A percentile compares a stretch with the other conserved stretches of the same genome.
These are phyloP conservation scores for Globisporangium recalcitrans DNA, from an alignment of 352 stramenopile species.

Conservation along the genomic window DNA sequence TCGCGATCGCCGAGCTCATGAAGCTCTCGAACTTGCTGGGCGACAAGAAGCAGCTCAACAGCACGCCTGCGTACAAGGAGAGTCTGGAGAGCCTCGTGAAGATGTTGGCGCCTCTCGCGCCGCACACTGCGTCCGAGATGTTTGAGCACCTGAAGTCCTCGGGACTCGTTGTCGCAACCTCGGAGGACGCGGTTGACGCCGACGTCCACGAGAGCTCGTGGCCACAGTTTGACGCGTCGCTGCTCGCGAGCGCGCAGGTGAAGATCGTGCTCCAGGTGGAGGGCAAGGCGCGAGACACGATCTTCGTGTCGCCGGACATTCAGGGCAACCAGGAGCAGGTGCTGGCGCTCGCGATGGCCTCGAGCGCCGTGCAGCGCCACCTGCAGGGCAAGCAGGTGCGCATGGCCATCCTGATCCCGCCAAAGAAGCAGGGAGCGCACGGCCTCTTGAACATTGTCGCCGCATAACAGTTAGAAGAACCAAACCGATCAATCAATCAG, in stretches of 20 bases:
- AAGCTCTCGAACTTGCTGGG: slow-evolving; percentile 84
- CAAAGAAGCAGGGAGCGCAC: slow-evolving; percentile 74
- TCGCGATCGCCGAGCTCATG: slow-evolving; percentile 88
- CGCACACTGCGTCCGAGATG: slow-evolving; percentile 78
- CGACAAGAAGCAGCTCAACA: slow-evolving; percentile 38
- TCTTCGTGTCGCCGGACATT: slow-evolving; percentile 50
- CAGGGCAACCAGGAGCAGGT: slow-evolving; percentile 53
- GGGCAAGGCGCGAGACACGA: slow-evolving; percentile 68
- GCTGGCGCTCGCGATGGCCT: slow-evolving; percentile 53
- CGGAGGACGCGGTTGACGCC: not conserved
- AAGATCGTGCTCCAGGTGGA: slow-evolving; percentile 83
- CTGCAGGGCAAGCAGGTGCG: slow-evolving; percentile 55
- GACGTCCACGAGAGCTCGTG: slow-evolving; percentile 65
- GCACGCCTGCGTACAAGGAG: slow-evolving; percentile 40
- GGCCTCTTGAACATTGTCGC: slow-evolving; percentile 77
- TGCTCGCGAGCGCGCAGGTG: slow-evolving; percentile 66
- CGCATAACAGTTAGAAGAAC: slow-evolving; percentile 18
- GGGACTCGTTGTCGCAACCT: slow-evolving; percentile 17
- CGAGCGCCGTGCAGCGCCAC: slow-evolving; percentile 57
- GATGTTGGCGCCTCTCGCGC: slow-evolving; percentile 77
- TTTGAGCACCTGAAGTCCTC: slow-evolving; percentile 44
- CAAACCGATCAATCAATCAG: not conserved
- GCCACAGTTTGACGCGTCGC: slow-evolving; percentile 46
- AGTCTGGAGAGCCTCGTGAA: slow-evolving; percentile 53
- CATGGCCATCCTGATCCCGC: slow-evolving; percentile 75